Evolutionary conservation across 108 stramenopile genomes (phyloP).

Genomic region (Nitzschia sp.): DNA sequence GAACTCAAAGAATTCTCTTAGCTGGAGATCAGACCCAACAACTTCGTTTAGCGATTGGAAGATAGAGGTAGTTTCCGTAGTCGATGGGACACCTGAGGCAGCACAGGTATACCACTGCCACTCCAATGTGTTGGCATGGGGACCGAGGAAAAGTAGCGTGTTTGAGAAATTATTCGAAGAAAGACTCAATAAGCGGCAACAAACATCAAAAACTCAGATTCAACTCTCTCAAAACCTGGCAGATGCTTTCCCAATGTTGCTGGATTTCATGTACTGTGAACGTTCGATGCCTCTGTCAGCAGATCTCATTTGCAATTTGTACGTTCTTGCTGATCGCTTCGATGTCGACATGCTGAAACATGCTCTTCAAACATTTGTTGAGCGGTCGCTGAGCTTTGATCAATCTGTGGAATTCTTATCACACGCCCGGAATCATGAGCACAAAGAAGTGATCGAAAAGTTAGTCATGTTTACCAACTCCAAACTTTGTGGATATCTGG

Average conservation of each 20-base stretch:
- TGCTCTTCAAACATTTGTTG: conserved; percentile 13
- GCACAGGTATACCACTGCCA: conserved; percentile 6
- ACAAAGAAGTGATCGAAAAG: conserved; percentile 7
- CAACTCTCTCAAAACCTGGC: conserved; percentile 2
- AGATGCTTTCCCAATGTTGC: conserved; percentile 5
- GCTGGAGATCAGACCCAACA: conserved; percentile 21
- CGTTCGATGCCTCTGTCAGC: conserved; percentile 9
- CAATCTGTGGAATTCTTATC: conserved; percentile 15
- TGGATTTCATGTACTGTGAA: conserved; percentile 22
- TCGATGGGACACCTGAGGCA: background rate
- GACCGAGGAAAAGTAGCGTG: conserved; percentile 11
- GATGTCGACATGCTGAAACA: conserved; percentile 1
- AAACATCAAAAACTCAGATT: conserved; percentile 8
- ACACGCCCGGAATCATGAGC: conserved; percentile 1
- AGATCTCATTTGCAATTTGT: conserved; percentile 1
- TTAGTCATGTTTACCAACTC: conserved; percentile 9
- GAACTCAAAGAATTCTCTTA: background rate
- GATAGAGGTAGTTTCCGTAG: background rate
- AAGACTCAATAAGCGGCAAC: background rate
- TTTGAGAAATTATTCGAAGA: conserved; percentile 21
- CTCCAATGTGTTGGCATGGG: conserved; percentile 22
- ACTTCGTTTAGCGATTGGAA: conserved; percentile 25
- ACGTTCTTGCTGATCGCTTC: conserved; percentile 10
- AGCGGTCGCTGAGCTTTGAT: conserved; percentile 6
- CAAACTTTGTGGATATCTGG: conserved; percentile 23